Evolutionary conservation across 2,329 filamentous ascomycete species (phyloP).

Genomic region (Scorias spongiosa): DNA sequence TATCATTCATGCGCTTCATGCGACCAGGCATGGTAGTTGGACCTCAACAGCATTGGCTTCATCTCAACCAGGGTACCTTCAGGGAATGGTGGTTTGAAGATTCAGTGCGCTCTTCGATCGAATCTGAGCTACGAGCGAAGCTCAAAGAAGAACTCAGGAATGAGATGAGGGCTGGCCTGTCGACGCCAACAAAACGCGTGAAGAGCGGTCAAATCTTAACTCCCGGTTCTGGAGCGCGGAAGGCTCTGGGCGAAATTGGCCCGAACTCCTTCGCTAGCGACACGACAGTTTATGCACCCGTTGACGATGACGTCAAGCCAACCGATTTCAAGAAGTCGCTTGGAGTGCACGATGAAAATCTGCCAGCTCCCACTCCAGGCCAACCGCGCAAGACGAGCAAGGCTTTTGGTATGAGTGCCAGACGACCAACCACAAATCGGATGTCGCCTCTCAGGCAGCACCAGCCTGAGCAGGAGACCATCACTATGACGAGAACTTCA

Average conservation of each 20-base stretch:
- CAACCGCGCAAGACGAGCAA: slow-evolving; percentile 83
- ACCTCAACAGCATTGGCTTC: slow-evolving; percentile 96
- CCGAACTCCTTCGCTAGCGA: slow-evolving; percentile 50
- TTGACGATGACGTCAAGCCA: slow-evolving; percentile 13
- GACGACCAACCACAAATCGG: slow-evolving; percentile 19
- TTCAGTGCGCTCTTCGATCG: slow-evolving; percentile 57
- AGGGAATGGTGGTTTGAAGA: slow-evolving; percentile 92
- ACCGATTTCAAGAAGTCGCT: slow-evolving; percentile 26
- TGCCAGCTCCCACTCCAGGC: slow-evolving; percentile 87
- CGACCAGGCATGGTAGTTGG: slow-evolving; percentile 96
- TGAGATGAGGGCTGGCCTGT: slow-evolving; percentile 37
- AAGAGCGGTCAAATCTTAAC: slow-evolving; percentile 55
- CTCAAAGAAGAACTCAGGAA: slow-evolving; percentile 68
- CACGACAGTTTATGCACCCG: slow-evolving; percentile 8
- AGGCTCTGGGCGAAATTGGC: slow-evolving; percentile 87
- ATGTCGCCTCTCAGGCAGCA: slow-evolving; percentile 35
- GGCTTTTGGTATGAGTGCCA: slow-evolving; percentile 59
- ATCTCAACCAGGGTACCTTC: slow-evolving; percentile 92
- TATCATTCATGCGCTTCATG: slow-evolving; percentile 97
- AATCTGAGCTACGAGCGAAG: slow-evolving; percentile 39
- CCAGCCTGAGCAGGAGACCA: slow-evolving; percentile 43
- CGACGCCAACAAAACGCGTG: slow-evolving; percentile 35
- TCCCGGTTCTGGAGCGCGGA: slow-evolving; percentile 63
- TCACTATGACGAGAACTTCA: slow-evolving; percentile 47
- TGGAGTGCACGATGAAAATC: slow-evolving; percentile 69